phyloP scores from a whole-genome alignment of 163 green algal genomes.

The Picocystis sp. region DNA sequence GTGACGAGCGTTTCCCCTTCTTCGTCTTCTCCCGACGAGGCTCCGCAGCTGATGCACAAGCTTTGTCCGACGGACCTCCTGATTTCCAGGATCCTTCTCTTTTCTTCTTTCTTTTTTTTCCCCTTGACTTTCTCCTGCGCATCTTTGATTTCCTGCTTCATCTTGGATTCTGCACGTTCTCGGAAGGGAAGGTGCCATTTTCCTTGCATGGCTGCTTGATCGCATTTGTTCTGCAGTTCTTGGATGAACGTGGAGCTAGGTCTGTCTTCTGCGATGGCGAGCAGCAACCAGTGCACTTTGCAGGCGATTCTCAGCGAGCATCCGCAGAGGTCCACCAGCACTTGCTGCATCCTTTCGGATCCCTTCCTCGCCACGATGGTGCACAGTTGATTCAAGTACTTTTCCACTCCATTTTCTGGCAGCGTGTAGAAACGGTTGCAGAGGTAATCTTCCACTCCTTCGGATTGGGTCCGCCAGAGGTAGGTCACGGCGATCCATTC shows the following conservation, averaged over 20 bases:
- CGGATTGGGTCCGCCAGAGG: slow-evolving; percentile 50
- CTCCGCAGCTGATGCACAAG: no score
- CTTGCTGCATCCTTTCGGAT: slow-evolving; percentile 28
- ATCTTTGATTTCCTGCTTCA: no score
- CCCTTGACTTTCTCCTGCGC: no score
- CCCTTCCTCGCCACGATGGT: slow-evolving; percentile 44
- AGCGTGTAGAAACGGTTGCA: slow-evolving; percentile 75
- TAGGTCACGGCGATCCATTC: slow-evolving; percentile 75
- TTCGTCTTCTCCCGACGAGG: no score
- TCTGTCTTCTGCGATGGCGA: slow-evolving; percentile 71
- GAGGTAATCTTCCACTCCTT: slow-evolving; percentile 72
- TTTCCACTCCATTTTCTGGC: slow-evolving; percentile 50
- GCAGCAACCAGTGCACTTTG: slow-evolving; percentile 81
- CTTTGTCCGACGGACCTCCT: no score
- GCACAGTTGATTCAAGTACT: slow-evolving; percentile 59
- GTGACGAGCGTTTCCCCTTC: no score
- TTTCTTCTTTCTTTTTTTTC: no score
- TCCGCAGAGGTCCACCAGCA: slow-evolving; percentile 57
- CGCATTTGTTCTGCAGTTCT: slow-evolving; percentile 38
- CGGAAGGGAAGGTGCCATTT: slow-evolving; percentile 33
- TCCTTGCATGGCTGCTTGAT: slow-evolving; percentile 57
- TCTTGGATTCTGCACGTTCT: slow-evolving; percentile 3
- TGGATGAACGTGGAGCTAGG: slow-evolving; percentile 36
- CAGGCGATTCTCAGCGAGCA: slow-evolving; percentile 63
- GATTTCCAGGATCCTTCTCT: no score